Percentiles rank a stretch among this genome's conserved stretches.
These are phyloP conservation scores for Termitomyces sp. DNA, from an alignment of 768 basidiomycete species.

Conservation along the genomic window DNA sequence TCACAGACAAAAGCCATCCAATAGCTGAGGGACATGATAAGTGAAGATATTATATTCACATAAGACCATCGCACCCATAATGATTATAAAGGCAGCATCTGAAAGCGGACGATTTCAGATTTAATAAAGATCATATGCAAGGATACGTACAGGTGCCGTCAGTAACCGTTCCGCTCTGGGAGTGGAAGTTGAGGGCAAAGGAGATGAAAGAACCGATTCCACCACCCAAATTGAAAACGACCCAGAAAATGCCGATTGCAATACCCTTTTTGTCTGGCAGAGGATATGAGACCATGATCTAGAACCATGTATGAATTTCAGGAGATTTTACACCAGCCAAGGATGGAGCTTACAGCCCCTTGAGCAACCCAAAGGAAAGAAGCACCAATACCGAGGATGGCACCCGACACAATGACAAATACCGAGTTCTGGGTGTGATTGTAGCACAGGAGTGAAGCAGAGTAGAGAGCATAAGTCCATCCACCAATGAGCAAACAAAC, in stretches of 20 bases:
- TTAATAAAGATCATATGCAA: neutral
- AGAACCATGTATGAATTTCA: neutral
- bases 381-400: slow-evolving; percentile 22
- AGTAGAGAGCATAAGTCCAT: slow-evolving; percentile 23
- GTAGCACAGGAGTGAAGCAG: slow-evolving; percentile 21
- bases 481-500: slow-evolving; percentile 20
- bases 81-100: slow-evolving; percentile 24
- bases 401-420: slow-evolving; percentile 22
- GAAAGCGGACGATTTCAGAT: neutral
- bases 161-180: slow-evolving; percentile 21
- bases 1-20: slow-evolving; percentile 18
- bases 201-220: slow-evolving; percentile 25
- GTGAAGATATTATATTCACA: neutral
- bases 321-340: neutral
- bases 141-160: slow-evolving; percentile 21
- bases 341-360: slow-evolving; percentile 16
- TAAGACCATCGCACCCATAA: slow-evolving; percentile 18
- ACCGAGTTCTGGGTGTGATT: slow-evolving; percentile 22
- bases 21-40: slow-evolving; percentile 8
- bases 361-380: slow-evolving; percentile 24
- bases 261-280: slow-evolving; percentile 21
- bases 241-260: slow-evolving; percentile 23
- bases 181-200: slow-evolving; percentile 22
- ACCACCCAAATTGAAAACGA: slow-evolving; percentile 24
- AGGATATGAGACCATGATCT: slow-evolving; percentile 26